phyloP scores from a whole-genome alignment of 495 filamentous ascomycete genomes.

The Penicillium cinerascens region DNA sequence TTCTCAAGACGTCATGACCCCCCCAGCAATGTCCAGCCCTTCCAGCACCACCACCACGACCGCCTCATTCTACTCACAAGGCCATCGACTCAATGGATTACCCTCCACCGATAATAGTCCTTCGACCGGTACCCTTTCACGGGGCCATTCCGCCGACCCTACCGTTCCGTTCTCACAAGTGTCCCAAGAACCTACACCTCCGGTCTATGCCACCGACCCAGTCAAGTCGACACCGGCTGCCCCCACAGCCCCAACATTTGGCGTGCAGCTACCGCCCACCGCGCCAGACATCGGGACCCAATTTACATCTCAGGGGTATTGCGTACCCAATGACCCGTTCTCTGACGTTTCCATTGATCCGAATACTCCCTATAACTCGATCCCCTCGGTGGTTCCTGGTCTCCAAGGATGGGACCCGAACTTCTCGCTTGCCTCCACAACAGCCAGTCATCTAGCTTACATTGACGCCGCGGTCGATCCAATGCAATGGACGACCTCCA shows the following conservation, averaged over 20 bases:
- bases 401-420: constrained; percentile 48
- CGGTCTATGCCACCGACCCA: constrained; percentile 15
- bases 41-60: constrained; percentile 41
- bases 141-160: constrained; percentile 40
- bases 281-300: constrained; percentile 12
- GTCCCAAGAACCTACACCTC: constrained; percentile 23
- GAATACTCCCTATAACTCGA: constrained; percentile 42
- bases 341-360: constrained; percentile 37
- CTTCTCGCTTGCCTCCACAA: constrained; percentile 43
- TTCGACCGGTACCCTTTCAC: constrained; percentile 33
- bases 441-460: constrained; percentile 37
- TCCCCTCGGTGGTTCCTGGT: constrained; percentile 44
- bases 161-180: constrained; percentile 21
- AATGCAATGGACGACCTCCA: constrained; percentile 39
- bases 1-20: constrained; percentile 41
- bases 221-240: constrained; percentile 18
- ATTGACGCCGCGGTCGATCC: constrained; percentile 37
- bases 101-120: constrained; percentile 31
- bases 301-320: constrained; percentile 24
- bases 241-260: constrained; percentile 18
- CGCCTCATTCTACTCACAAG: constrained; percentile 36
- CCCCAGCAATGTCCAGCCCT: constrained; percentile 50
- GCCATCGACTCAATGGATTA: constrained; percentile 16
- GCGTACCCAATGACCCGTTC: constrained; percentile 20
- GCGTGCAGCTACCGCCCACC: constrained; percentile 14